These are phyloP conservation scores for Chamaenerion angustifolium DNA, from an alignment of 345 rosid species.

Conservation along the genomic window DNA sequence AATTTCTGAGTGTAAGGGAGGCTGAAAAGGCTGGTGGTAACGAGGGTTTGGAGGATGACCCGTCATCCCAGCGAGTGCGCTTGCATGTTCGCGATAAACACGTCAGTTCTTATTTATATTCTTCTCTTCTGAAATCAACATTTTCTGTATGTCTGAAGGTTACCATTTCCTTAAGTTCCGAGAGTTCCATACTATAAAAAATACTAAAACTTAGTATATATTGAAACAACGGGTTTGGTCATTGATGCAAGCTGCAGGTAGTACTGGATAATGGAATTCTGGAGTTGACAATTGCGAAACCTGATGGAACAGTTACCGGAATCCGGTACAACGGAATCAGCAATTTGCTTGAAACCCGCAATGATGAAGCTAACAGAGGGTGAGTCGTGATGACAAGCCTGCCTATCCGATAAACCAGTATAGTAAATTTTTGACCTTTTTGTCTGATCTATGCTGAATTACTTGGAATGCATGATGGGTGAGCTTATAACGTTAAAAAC, in stretches of 20 bases:
- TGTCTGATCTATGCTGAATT: background rate
- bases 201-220: too few species aligned
- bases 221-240: too few species aligned
- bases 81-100: constrained; percentile 13
- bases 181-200: too few species aligned
- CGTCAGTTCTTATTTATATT: constrained; percentile 3
- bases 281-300: constrained; percentile 28
- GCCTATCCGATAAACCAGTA: background rate
- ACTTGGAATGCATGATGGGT: background rate
- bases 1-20: background rate
- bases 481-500: background rate
- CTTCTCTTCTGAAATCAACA: background rate
- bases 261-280: constrained; percentile 39
- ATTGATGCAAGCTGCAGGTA: constrained; percentile 16
- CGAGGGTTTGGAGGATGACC: background rate
- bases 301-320: constrained; percentile 34
- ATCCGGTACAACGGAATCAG: constrained; percentile 30
- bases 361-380: constrained; percentile 44
- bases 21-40: background rate
- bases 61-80: constrained; percentile 13
- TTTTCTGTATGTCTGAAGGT: too few species aligned
- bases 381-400: background rate
- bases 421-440: background rate
- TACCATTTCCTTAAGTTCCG: too few species aligned
- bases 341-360: constrained; percentile 37